A percentile compares a stretch with the other conserved stretches of the same genome.
phyloP scores from a whole-genome alignment of 257 asterid genomes.

The Scutellaria barbata region DNA sequence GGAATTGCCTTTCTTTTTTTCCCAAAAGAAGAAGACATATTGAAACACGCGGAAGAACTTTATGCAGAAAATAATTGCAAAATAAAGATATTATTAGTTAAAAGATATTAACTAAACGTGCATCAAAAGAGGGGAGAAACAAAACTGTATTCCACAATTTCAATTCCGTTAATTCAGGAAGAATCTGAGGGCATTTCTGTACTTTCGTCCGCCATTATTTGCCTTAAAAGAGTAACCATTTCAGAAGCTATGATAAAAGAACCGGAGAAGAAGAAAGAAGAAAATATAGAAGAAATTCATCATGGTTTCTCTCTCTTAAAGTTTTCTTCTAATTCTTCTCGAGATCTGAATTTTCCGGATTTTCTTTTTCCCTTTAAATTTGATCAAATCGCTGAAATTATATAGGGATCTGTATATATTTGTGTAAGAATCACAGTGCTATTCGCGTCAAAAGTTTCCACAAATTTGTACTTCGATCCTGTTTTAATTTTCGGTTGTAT shows the following conservation, averaged over 20 bases:
- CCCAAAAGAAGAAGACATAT: no score
- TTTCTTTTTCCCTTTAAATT: conserved; percentile 11
- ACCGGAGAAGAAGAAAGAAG: conserved; percentile 35
- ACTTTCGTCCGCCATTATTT: conserved; percentile 6
- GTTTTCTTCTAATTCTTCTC: conserved; percentile 32
- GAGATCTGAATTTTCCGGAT: conserved; percentile 27
- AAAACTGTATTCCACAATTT: conserved; percentile 6
- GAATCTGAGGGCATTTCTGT: conserved; percentile 43
- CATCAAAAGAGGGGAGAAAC: no score
- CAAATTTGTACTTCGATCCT: conserved; percentile 20
- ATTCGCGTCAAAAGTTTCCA: background rate
- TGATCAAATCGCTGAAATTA: background rate
- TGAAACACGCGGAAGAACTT: no score
- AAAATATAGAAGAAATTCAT: conserved; percentile 27
- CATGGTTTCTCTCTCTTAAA: conserved; percentile 28
- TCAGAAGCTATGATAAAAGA: conserved; percentile 26
- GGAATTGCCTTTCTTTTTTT: no score
- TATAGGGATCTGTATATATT: conserved; percentile 37
- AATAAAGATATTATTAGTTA: no score
- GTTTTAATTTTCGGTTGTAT: background rate
- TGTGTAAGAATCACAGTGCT: background rate
- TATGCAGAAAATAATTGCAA: no score
- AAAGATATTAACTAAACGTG: no score
- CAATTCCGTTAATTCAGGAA: conserved; percentile 47
- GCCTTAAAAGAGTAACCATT: conserved; percentile 32